phyloP scores from a whole-genome alignment of 2,329 filamentous ascomycete genomes.

The Fusarium devonianum region DNA sequence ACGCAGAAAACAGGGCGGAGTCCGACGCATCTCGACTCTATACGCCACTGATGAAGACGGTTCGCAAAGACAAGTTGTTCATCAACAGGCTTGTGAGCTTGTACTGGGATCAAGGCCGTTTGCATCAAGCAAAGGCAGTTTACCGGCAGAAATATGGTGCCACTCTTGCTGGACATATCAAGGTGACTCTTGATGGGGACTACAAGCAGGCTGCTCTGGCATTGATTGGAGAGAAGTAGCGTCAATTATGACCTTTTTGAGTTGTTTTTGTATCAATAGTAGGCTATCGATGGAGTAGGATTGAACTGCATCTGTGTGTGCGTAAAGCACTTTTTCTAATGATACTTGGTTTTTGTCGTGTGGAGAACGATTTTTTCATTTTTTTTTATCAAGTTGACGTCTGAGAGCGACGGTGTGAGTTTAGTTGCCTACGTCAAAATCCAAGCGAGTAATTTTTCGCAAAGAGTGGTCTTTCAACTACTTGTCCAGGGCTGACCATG shows the following conservation, averaged over 20 bases:
- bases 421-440: too few relatives aligned
- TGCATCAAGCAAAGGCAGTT: conserved; percentile 58
- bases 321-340: too few relatives aligned
- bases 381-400: too few relatives aligned
- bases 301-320: too few relatives aligned
- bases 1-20: conserved; percentile 33
- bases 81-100: conserved; percentile 45
- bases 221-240: conserved; percentile 41
- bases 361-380: too few relatives aligned
- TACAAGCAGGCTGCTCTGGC: conserved; percentile 43
- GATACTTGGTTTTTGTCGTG: too few relatives aligned
- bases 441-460: too few relatives aligned
- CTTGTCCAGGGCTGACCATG: too few relatives aligned
- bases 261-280: neutral
- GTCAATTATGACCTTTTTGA: too few relatives aligned
- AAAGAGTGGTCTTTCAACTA: too few relatives aligned
- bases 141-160: conserved; percentile 66
- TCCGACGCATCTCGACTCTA: conserved; percentile 40
- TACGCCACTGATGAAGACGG: conserved; percentile 37
- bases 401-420: too few relatives aligned
- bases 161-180: conserved; percentile 48
- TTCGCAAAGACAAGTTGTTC: conserved; percentile 43
- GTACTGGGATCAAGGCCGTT: conserved; percentile 43
- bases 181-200: conserved; percentile 39
- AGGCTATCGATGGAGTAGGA: too few relatives aligned